Evolutionary conservation across 1,139 yeast genomes (phyloP), one percentile per base, ranked within the genome.

Genomic region (Sugiyamaella xylanicola): DNA sequence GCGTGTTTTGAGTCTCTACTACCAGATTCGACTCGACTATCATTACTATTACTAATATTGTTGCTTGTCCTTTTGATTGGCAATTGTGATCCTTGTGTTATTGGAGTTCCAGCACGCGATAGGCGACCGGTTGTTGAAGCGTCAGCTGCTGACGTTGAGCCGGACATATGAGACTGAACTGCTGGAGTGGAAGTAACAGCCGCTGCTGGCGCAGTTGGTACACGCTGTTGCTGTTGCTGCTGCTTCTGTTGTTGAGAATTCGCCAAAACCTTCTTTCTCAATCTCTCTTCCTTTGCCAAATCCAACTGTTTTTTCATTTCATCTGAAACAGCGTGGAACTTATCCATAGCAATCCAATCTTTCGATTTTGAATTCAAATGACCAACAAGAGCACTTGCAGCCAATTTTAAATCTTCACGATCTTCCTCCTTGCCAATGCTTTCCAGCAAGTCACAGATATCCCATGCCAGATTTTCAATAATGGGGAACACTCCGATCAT

Each of bases 381-480:
- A 0, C 95, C 96, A 55, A 83, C 74, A 56, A 91, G 75, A 0
- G 97, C 95, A 64, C 82, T 83, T 0, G 92, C 84, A 1, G 96
- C 85, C 39, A 91, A 75, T 64, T 84, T 87, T 66, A 92, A 78
- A 70, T 92, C 98, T 56, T 88, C 95, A 58, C 97, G 80, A 2
- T 74, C 68, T 63, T 92, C 98, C 1, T 71, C 68, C 2, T 67
- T 61, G 9, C 82, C 70, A 37, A 88, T 80, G 15, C 20, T 7
- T 42, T 80, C 77, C 49, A 91, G 74, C 4, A 78, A 73, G 17
- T 72, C 74, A 3, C 79, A 72, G 7, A 89, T 69, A 9, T 68
- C 61, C 57, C 82, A 83, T 46, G 93, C 86, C 56, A 88, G 95
- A 41, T 81, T 83, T 54, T 83, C 85, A 25, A 89, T 81, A 13